Base-by-base conservation (phyloP, 805 yeast genomes). In the Naumovozyma castellii region DNA sequence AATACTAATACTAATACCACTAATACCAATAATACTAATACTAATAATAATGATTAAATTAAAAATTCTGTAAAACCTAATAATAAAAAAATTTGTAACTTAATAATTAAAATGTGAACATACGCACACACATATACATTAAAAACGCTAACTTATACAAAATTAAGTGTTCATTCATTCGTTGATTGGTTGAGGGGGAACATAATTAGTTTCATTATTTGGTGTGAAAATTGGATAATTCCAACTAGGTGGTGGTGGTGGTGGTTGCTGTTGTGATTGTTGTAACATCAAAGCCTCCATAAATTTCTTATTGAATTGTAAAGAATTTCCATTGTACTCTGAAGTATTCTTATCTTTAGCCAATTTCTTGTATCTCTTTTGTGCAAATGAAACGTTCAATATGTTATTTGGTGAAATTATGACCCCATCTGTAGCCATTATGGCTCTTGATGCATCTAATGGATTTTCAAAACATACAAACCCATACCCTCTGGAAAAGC, bases 371-470 rank as follows among this genome's bases (percentile, higher is more conserved):
- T 19, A n/a, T 20, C 56, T 45, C 38, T 51, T 60, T 61, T 80
- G 87, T 18, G 94, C 94, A 63, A 84, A 76, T 35, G 90, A 80
- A 30, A 84, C 88, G 52, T 70, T 71, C 38, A 80, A 62, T 49
- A 63, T 66, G 49, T 72, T 73, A 36, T 77, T 78, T 72, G 73
- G 74, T 73, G 49, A 44, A 9, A 59, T 34, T 32, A 42, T 51
- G 25, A 39, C 44, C 3, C 59, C 54, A 36, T 57, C 52, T 3
- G 63, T 79, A 38, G 71, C 78, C 35, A 74, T 72, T 40, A 81
- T 75, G 13, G 94, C 90, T 51, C 70, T 67, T 36, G 76, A 72
- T 5, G 94, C 92, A 53, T 78, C 73, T 36, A 74, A 65, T 40
- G 83, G 80, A 45, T 65, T 65, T 51, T 75, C 77, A 55, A 72